phyloP scores from a whole-genome alignment of 257 asterid genomes.

The Primulina tabacum region DNA sequence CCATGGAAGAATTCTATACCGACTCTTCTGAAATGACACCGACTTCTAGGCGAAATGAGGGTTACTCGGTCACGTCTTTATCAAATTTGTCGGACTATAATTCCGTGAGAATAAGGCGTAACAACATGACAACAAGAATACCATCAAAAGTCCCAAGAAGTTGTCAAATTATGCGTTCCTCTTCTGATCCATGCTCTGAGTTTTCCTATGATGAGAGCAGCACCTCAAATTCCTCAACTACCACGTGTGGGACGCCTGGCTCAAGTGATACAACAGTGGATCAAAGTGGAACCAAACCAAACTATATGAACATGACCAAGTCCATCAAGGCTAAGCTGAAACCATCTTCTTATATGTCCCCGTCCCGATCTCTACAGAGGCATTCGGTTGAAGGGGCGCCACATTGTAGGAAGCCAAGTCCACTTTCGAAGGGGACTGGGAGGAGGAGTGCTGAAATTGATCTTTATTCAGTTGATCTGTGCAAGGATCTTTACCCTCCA shows the following conservation, averaged over 20 bases:
- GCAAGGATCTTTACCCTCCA: conserved; percentile 62
- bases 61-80: conserved; percentile 20
- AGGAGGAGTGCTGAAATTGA: conserved; percentile 29
- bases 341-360: conserved; percentile 19
- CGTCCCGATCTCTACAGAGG: conserved; percentile 4
- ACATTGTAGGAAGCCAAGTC: conserved; percentile 10
- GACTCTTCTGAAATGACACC: conserved; percentile 36
- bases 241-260: conserved; percentile 55
- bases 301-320: conserved; percentile 69
- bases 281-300: conserved; percentile 36
- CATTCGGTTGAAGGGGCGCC: conserved; percentile 8
- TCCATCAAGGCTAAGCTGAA: conserved; percentile 24
- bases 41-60: conserved; percentile 24
- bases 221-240: conserved; percentile 64
- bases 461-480: conserved; percentile 41
- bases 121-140: conserved; percentile 35
- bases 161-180: conserved; percentile 47
- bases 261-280: conserved; percentile 38
- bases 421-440: conserved; percentile 16
- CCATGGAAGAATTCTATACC: conserved; percentile 34
- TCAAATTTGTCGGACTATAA: conserved; percentile 47
- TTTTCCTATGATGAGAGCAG: conserved; percentile 57
- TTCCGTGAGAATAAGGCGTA: conserved; percentile 29
- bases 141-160: conserved; percentile 45
- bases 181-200: conserved; percentile 49